Conservation (phyloP, 257 asterid species). For the Plantago ovata region DNA sequence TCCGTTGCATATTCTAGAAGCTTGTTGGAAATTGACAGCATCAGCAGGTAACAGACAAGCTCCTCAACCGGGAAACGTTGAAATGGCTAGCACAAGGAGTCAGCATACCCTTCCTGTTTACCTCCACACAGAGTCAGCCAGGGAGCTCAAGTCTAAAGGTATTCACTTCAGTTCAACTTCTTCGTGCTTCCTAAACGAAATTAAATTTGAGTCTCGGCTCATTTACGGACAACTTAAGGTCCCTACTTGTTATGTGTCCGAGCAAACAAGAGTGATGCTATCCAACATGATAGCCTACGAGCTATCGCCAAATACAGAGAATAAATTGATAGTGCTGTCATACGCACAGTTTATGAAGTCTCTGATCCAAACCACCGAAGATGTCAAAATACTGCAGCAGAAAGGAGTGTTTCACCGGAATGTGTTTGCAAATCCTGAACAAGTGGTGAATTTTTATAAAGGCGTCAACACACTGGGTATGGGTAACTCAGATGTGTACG, state of each 20-base stretch:
- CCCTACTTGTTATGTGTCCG: background rate
- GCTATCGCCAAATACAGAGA: slow-evolving; percentile 18
- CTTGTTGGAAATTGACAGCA: background rate
- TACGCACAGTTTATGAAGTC: slow-evolving; percentile 34
- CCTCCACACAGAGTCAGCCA: background rate
- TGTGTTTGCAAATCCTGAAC: slow-evolving; percentile 23
- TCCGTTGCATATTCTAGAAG: slow-evolving; percentile 7
- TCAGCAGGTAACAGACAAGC: no score
- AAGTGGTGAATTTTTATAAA: slow-evolving; percentile 23
- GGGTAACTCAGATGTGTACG: slow-evolving; percentile 7
- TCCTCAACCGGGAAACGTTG: no score
- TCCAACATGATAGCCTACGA: slow-evolving; percentile 33
- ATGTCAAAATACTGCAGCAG: slow-evolving; percentile 31
- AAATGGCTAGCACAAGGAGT: no score
- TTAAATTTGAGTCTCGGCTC: background rate
- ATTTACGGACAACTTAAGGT: slow-evolving; percentile 9
- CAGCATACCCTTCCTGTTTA: no score
- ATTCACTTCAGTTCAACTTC: slow-evolving; percentile 21
- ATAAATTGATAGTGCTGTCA: slow-evolving; percentile 7
- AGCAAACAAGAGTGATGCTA: background rate
- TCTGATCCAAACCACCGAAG: slow-evolving; percentile 24
- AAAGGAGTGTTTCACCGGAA: slow-evolving; percentile 22
- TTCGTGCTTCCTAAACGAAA: background rate
- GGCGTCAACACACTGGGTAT: slow-evolving; percentile 26
- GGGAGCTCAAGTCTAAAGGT: slow-evolving; percentile 21